These are phyloP conservation scores for Dittrichia graveolens DNA, from an alignment of 129 eudicot genomes.

Conservation along the genomic window DNA sequence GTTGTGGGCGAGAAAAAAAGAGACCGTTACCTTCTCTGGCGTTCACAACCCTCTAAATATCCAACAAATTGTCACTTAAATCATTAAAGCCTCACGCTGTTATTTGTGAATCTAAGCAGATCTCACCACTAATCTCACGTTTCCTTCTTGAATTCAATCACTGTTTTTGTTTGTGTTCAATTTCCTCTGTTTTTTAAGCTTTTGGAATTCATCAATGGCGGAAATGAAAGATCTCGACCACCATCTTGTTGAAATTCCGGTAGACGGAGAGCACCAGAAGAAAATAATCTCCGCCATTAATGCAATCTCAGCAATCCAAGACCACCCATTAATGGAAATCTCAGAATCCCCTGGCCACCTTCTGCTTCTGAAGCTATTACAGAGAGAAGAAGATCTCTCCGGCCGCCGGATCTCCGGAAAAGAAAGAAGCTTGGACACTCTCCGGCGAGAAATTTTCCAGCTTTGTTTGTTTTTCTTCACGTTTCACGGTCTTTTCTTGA, in stretches of 20 bases:
- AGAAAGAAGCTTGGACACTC: slow-evolving; percentile 53
- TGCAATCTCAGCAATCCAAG: slow-evolving; percentile 54
- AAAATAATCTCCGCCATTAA: slow-evolving; percentile 42
- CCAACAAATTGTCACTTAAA: slow-evolving; percentile 26
- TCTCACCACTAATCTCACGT: neutral
- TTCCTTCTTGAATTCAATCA: neutral
- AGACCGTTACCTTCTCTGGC: slow-evolving; percentile 28
- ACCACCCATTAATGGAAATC: slow-evolving; percentile 84
- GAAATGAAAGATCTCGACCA: slow-evolving; percentile 38
- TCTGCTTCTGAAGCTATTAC: slow-evolving; percentile 81
- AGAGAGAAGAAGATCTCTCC: slow-evolving; percentile 75
- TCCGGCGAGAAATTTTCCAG: slow-evolving; percentile 65
- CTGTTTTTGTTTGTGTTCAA: no score
- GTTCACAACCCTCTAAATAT: slow-evolving; percentile 33
- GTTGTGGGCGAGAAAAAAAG: slow-evolving; percentile 8
- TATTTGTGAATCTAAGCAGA: neutral
- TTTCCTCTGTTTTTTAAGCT: neutral
- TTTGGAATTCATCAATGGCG: slow-evolving; percentile 44
- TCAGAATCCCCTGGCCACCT: slow-evolving; percentile 89
- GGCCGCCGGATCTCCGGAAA: slow-evolving; percentile 50
- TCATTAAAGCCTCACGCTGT: neutral
- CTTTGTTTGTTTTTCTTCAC: slow-evolving; percentile 68
- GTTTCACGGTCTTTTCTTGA: slow-evolving; percentile 68
- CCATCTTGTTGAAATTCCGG: slow-evolving; percentile 65
- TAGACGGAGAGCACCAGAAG: slow-evolving; percentile 57